These are phyloP conservation scores for Triadica sebifera DNA, from an alignment of 345 rosid genomes.

Conservation along the genomic window DNA sequence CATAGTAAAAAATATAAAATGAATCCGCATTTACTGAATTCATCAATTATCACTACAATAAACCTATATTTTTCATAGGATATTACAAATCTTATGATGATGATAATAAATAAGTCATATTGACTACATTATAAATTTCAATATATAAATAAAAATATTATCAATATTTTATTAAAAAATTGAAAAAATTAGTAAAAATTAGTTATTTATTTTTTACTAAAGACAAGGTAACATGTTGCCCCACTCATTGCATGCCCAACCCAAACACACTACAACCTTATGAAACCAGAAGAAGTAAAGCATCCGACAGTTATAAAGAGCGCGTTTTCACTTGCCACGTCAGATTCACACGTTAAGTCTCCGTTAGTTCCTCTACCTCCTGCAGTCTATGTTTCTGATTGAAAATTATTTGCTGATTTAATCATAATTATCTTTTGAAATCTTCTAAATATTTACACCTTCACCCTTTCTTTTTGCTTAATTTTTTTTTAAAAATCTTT, in stretches of 20 bases:
- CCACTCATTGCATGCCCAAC: neutral
- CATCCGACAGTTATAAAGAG: conserved; percentile 17
- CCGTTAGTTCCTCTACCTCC: neutral
- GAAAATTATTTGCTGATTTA: too few species aligned
- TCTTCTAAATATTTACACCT: neutral
- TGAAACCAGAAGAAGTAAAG: too few species aligned
- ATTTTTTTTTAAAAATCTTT: neutral
- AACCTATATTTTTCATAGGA: too few species aligned
- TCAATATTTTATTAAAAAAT: too few species aligned
- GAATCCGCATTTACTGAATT: too few species aligned
- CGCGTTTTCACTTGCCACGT: conserved; percentile 21
- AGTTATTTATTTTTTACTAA: neutral
- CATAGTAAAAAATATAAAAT: too few species aligned
- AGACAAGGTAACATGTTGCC: conserved; percentile 3
- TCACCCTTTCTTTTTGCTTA: neutral
- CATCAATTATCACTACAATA: too few species aligned
- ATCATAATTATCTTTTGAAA: neutral
- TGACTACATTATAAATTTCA: too few species aligned
- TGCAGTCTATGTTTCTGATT: neutral
- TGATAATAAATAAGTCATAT: too few species aligned
- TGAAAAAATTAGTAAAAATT: too few species aligned
- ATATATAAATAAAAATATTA: too few species aligned
- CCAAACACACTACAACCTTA: neutral
- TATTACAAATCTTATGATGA: too few species aligned
- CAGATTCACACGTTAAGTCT: conserved; percentile 10